These are phyloP conservation scores for Yarrowia sp. DNA, from an alignment of 805 yeast species.

Conservation along the genomic window DNA sequence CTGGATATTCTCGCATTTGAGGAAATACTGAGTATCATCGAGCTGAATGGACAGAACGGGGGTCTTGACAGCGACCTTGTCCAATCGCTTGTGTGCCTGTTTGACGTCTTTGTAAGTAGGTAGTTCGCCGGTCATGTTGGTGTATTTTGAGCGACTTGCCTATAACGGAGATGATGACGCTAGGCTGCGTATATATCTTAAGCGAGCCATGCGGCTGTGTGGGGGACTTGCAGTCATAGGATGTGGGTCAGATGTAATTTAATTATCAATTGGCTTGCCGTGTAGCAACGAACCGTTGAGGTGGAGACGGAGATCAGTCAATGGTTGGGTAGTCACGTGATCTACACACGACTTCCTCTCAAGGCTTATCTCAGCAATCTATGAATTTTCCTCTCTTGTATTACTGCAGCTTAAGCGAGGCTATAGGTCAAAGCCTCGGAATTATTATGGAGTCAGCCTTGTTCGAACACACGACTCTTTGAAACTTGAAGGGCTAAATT, in stretches of 20 bases:
- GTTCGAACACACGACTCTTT: background rate
- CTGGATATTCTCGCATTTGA: slow-evolving; percentile 35
- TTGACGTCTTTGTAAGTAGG: slow-evolving; percentile 20
- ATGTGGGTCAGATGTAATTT: background rate
- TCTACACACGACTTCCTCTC: background rate
- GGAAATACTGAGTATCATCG: slow-evolving; percentile 27
- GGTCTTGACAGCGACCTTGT: slow-evolving; percentile 28
- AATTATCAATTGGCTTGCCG: background rate
- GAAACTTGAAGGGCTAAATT: background rate
- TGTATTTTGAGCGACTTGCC: slow-evolving; percentile 1
- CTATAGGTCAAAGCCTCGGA: background rate
- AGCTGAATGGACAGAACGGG: slow-evolving; percentile 30
- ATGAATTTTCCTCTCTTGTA: background rate
- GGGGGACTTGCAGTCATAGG: slow-evolving; percentile 4
- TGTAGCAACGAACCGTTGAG: background rate
- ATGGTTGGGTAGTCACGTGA: background rate
- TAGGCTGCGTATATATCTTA: background rate
- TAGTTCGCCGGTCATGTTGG: slow-evolving; percentile 3
- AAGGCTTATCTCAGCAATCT: background rate
- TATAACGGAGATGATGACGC: background rate
- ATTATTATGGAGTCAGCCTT: background rate
- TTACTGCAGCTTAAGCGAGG: slow-evolving; percentile 17
- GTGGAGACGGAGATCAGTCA: background rate
- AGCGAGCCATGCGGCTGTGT: slow-evolving; percentile 7
- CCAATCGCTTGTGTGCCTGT: slow-evolving; percentile 22